Conservation (phyloP, 1,284 basidiomycete genomes). For the Ceratobasidium theobromae region DNA sequence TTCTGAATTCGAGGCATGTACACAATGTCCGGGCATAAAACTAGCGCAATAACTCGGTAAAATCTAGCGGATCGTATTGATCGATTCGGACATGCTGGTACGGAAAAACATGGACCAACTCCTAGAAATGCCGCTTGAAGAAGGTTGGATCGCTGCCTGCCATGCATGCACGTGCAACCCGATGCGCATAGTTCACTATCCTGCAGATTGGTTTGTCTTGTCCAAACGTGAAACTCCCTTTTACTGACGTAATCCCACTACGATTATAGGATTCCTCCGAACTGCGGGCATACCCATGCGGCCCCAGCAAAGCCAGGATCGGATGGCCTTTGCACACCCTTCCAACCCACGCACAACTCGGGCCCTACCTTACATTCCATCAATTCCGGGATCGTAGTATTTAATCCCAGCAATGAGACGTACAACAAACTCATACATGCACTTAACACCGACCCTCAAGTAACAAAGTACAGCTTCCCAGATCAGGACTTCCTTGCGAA, state of each 20-base stretch:
- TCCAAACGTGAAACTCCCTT: neutral
- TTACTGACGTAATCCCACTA: neutral
- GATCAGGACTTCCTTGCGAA: slow-evolving; percentile 91
- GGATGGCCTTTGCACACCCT: slow-evolving; percentile 50
- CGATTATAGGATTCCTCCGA: slow-evolving; percentile 72
- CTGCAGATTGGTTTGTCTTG: slow-evolving; percentile 74
- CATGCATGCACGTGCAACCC: slow-evolving; percentile 96
- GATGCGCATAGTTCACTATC: slow-evolving; percentile 78
- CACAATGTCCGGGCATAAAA: neutral
- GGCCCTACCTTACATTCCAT: slow-evolving; percentile 76
- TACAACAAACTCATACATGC: slow-evolving; percentile 55
- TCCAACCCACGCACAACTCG: slow-evolving; percentile 51
- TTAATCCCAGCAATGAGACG: slow-evolving; percentile 57
- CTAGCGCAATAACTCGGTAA: neutral
- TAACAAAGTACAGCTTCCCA: slow-evolving; percentile 76
- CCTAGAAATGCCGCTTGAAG: slow-evolving; percentile 54
- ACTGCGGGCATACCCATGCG: slow-evolving; percentile 81
- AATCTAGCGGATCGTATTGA: slow-evolving; percentile 70
- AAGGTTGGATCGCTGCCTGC: slow-evolving; percentile 76
- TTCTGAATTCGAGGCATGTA: slow-evolving; percentile 68
- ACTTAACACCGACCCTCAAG: slow-evolving; percentile 66
- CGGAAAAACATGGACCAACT: slow-evolving; percentile 89
- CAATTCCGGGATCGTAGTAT: slow-evolving; percentile 86
- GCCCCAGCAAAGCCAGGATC: slow-evolving; percentile 37
- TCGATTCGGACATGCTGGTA: slow-evolving; percentile 93